Evolutionary conservation across 2,329 filamentous ascomycete genomes (phyloP).

Genomic region (Trichothecium roseum): DNA sequence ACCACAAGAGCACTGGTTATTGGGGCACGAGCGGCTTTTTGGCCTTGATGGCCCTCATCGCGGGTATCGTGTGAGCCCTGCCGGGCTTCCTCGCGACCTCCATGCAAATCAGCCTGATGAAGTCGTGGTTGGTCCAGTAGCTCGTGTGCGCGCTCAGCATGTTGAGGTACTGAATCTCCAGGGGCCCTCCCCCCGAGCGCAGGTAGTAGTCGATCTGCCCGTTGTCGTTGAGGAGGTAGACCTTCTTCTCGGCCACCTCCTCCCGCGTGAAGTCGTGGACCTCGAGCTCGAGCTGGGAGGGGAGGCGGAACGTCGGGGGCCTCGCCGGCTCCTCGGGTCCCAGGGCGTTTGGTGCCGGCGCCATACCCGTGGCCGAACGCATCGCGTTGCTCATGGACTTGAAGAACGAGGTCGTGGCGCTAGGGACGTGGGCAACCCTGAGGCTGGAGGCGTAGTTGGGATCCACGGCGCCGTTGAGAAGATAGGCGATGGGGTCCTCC

Average conservation of each 20-base stretch:
- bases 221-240: slow-evolving; percentile 85
- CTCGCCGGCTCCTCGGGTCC: slow-evolving; percentile 20
- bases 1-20: too few species aligned
- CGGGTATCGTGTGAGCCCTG: slow-evolving; percentile 44
- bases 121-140: slow-evolving; percentile 83
- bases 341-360: slow-evolving; percentile 18
- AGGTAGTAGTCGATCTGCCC: slow-evolving; percentile 91
- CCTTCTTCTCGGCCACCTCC: slow-evolving; percentile 83
- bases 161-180: slow-evolving; percentile 93
- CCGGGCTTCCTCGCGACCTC: slow-evolving; percentile 74
- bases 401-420: slow-evolving; percentile 54
- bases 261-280: slow-evolving; percentile 91
- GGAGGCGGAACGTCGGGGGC: slow-evolving; percentile 35
- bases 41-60: slow-evolving; percentile 48
- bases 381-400: slow-evolving; percentile 54
- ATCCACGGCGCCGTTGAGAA: slow-evolving; percentile 86
- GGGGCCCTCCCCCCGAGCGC: slow-evolving; percentile 69
- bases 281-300: slow-evolving; percentile 74
- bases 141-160: slow-evolving; percentile 94
- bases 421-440: slow-evolving; percentile 70
- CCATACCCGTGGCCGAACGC: slow-evolving; percentile 45
- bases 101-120: slow-evolving; percentile 80
- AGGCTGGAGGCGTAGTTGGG: slow-evolving; percentile 66
- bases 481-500: slow-evolving; percentile 73
- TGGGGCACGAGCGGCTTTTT: slow-evolving; percentile 24